Conservation (phyloP, 140 eudicot genomes). For the Cichorium intybus region DNA sequence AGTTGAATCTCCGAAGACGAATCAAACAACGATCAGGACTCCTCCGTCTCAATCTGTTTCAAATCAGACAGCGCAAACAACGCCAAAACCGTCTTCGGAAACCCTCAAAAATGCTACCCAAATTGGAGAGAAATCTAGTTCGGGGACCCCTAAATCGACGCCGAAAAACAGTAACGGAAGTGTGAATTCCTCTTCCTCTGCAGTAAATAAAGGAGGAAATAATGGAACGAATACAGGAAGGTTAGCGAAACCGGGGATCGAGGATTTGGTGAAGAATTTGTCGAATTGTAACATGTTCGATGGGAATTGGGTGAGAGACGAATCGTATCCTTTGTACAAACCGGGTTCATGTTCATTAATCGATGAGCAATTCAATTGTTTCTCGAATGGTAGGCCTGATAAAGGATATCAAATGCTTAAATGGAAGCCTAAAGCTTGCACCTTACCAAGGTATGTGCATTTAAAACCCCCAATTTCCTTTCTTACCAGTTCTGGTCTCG, state of each 20-base stretch:
- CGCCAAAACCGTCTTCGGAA: constrained; percentile 4
- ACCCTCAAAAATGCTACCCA: constrained; percentile 8
- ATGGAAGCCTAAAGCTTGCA: constrained; percentile 86
- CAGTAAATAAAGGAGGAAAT: constrained; percentile 32
- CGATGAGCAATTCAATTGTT: constrained; percentile 81
- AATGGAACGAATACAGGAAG: constrained; percentile 19
- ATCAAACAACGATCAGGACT: constrained; percentile 21
- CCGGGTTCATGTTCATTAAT: constrained; percentile 83
- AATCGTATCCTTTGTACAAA: constrained; percentile 72
- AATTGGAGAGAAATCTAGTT: constrained; percentile 25
- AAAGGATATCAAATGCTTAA: constrained; percentile 55
- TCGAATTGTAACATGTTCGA: constrained; percentile 66
- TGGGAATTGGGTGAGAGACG: constrained; percentile 90
- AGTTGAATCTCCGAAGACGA: constrained; percentile 32
- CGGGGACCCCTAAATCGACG: not conserved
- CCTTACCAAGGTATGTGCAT: constrained; percentile 68
- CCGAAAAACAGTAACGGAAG: constrained; percentile 18
- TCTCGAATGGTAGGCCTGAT: constrained; percentile 87
- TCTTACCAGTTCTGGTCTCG: not conserved
- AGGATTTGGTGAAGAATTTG: constrained; percentile 46
- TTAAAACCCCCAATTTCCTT: not conserved
- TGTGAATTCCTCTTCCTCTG: constrained; percentile 35
- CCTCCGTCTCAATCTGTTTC: constrained; percentile 15
- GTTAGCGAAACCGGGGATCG: constrained; percentile 21
- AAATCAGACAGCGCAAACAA: constrained; percentile 4